Base-by-base conservation (phyloP, 2,329 filamentous ascomycete species). In the Pseudonectria buxi region DNA sequence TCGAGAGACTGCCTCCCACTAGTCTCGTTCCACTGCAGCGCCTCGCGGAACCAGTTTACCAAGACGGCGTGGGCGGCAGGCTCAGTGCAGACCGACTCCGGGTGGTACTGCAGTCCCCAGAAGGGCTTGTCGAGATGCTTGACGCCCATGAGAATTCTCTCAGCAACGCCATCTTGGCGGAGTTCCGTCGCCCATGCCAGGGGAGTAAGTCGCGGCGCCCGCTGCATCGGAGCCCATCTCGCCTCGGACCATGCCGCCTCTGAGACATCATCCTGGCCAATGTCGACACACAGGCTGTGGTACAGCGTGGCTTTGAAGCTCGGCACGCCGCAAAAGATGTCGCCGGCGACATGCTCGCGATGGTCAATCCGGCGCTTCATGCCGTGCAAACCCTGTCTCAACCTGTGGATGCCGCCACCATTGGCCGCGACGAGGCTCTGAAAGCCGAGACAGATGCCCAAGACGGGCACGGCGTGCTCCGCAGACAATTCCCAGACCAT, bases 361-460 rank as follows among this genome's bases (percentile, higher is more conserved):
- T 87, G 83, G 24, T 72, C 65, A 32, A 94, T 76, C 7, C 67
- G 61, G 37, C 81, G 76, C 14, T 94, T 78, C 63, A 94, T 83
- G 2, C 89, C 89, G 61, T 95, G 89, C 48, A 88, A 67, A 0
- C 87, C 87, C 37, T 81, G 72, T n/a, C 67, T 63, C 38, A 95
- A 63, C 43, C 77, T 73, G 34, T 76, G 67, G 13, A 94, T 76
- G 7, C 63, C 59, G 2, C 79, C 81, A 1, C 85, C 85, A 48
- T 81, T 80, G 9, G 75, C 73, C 30, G 78, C 66, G 31, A 81
- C 80, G 29, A 95, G 65, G 49, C 83, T 89, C 61, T 95, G 89
- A 45, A 94, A 94, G 0, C 89, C 89, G 0, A 95, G 72, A 49
- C 89, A 95, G 28, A 95, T 86, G 0, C 89, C 92, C 24, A 98